These are phyloP conservation scores for Carex scoparia DNA, from an alignment of 176 grass and related monocot genomes.

Conservation along the genomic window DNA sequence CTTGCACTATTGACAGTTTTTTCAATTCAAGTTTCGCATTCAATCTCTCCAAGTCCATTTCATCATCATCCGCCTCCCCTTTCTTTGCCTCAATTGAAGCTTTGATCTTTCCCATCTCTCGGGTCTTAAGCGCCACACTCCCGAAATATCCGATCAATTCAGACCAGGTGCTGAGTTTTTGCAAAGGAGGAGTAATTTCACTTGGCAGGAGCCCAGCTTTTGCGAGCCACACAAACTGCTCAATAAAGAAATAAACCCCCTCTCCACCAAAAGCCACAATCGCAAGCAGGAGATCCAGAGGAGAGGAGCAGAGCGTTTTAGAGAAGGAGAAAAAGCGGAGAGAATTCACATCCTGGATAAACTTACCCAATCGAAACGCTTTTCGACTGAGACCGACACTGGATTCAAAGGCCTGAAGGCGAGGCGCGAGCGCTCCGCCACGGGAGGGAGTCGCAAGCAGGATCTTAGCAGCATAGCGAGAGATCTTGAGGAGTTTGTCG, in stretches of 20 bases:
- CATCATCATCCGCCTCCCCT: conserved; percentile 25
- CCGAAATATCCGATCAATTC: conserved; percentile 56
- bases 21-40: conserved; percentile 52
- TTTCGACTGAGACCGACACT: conserved; percentile 83
- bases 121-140: conserved; percentile 45
- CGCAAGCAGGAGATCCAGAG: conserved; percentile 27
- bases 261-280: conserved; percentile 55
- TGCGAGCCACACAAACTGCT: conserved; percentile 59
- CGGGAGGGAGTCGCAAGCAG: conserved; percentile 44
- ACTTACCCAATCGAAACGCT: conserved; percentile 95
- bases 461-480: conserved; percentile 77
- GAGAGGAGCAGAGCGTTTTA: conserved; percentile 10
- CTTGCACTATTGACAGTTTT: conserved; percentile 55
- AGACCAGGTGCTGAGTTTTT: conserved; percentile 47
- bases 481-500: conserved; percentile 98
- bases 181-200: conserved; percentile 42
- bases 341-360: conserved; percentile 74
- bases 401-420: conserved; percentile 76
- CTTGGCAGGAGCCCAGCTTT: conserved; percentile 53
- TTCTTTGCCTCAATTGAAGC: conserved; percentile 27
- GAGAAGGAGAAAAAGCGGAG: conserved; percentile 35
- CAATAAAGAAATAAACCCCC: conserved; percentile 67
- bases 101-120: conserved; percentile 45
- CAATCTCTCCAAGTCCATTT: conserved; percentile 29
- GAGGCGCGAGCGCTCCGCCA: conserved; percentile 27